phyloP scores from a whole-genome alignment of 352 stramenopile genomes.

The Globisporangium canariense region DNA sequence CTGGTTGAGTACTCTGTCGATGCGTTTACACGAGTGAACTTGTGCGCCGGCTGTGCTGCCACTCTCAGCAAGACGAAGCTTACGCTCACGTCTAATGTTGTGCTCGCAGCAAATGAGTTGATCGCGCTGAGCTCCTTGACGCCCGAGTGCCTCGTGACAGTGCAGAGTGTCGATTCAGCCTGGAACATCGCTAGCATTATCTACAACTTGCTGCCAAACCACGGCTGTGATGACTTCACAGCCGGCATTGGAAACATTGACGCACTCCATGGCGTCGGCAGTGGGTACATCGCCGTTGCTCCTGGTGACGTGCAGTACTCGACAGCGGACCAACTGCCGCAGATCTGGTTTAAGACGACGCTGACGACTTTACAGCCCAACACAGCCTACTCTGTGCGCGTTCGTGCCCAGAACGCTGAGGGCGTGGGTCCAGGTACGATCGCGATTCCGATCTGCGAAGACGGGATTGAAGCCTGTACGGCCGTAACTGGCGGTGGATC shows the following conservation, averaged over 20 bases:
- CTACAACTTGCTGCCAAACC: slow-evolving; percentile 40
- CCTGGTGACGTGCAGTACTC: slow-evolving; percentile 14
- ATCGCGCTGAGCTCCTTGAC: slow-evolving; percentile 41
- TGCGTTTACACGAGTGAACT: slow-evolving; percentile 30
- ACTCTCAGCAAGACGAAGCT: slow-evolving; percentile 31
- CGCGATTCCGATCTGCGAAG: slow-evolving; percentile 86
- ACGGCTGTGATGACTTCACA: slow-evolving; percentile 71
- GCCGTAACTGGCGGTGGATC: not conserved
- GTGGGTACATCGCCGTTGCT: slow-evolving; percentile 36
- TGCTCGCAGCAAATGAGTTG: slow-evolving; percentile 34
- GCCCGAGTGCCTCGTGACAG: slow-evolving; percentile 48
- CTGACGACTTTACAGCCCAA: slow-evolving; percentile 42
- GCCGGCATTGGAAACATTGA: slow-evolving; percentile 31
- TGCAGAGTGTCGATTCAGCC: slow-evolving; percentile 30
- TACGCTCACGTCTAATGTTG: slow-evolving; percentile 32
- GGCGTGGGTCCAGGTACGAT: slow-evolving; percentile 54
- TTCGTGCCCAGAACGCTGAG: slow-evolving; percentile 85
- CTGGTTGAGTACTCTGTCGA: slow-evolving; percentile 84
- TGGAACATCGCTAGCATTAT: slow-evolving; percentile 37
- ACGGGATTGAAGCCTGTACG: slow-evolving; percentile 81
- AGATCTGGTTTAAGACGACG: slow-evolving; percentile 22
- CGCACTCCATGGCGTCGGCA: slow-evolving; percentile 39
- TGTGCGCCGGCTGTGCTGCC: slow-evolving; percentile 54
- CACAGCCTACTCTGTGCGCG: slow-evolving; percentile 69
- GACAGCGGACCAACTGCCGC: slow-evolving; percentile 1